Base-by-base conservation (phyloP, 345 rosid species). In the Moricandia arvensis region DNA sequence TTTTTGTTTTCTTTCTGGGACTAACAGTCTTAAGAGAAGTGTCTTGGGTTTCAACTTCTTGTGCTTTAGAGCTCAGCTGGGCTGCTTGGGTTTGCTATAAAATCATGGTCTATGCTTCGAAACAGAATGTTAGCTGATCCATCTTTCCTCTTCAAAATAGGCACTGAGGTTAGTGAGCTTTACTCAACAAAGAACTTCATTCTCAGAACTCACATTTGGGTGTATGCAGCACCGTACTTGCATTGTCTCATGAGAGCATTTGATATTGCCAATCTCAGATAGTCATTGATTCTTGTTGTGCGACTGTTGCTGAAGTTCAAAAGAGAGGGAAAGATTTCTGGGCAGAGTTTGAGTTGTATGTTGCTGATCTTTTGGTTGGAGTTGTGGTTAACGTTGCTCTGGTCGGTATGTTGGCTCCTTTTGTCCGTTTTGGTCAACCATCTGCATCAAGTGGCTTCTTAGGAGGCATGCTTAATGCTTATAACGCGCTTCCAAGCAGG, bases 401-500 rank as follows among this genome's bases (percentile, higher is more conserved):
- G 69, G 99, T 92, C 61, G 96, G 94, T 72, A 89, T 92, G 98
- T 60, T 95, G 63, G 98, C 99, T 4, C 99, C 99, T 51, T 95
- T 86, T 82, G 98, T 83, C 35, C 91, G 97, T 43, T 85, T 90
- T 16, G 94, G 98, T 55, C 83, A 84, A 75, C 86, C 86, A 62
- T 82, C 97, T 8, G 73, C 81, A 4, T 85, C 96, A 0, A 85
- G 47, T 69, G 97, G 98, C 30, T 69, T 84, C 58, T 58, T 90
- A 49, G 99, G 97, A 73, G 35, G 80, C 49, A 49, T 86, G 77
- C 87, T 77, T 55, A 85, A 60, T 76, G 96, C 99, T 69, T 95
- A 84, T 86, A 84, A 82, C 26, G 91, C 99, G 34, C 97, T 95
- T 74, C 97, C 99, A 26, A 95, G 99, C 86, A 91, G 98, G 97